Base-by-base conservation (phyloP, 2,329 filamentous ascomycete genomes). In the Malbranchea cinnamomea region DNA sequence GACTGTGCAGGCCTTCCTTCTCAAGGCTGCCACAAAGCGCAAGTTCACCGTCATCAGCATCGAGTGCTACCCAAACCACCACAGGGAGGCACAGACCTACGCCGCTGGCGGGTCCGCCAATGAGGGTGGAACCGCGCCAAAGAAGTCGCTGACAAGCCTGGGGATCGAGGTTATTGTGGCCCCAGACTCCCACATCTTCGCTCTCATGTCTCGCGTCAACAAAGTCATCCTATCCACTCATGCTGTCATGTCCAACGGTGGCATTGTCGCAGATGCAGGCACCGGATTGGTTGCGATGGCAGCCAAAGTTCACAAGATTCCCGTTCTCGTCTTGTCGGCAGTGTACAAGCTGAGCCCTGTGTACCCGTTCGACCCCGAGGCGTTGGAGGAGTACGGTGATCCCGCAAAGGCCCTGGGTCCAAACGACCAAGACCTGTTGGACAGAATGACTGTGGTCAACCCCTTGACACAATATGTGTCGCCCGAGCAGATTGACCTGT, bases 321-420 rank as follows among this genome's bases (percentile, higher is more conserved):
- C 84, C 0, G 85, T 98, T 11, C 75, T 95, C 14, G 82, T 91
- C 3, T 70, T 98, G 24, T 80, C 78, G 30, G 87, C 84, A 18
- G 77, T 95, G 12, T 95, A 94, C 63, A 92, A 92, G 57, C 70
- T 98, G 32, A 91, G 82, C 42, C 85, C 89, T 0, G 75, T 91
- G 35, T 87, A 84, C 45, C 79, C 84, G 1, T 85, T 84, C 45
- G 75, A 89, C 45, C 75, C 79, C 31, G 78, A 83, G 39, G 72
- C 74, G 4, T 60, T 92, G 37, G 79, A 93, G 35, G 87, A 94
- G 56, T 83, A 83, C 59, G 87, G 83, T 10, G 75, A 85, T 49
- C 73, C 84, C 1, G 74, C 77, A 31, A 77, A 70, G 41, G 76
- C 83, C 33, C 71, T 89, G 24, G 68, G 65, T 22, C 93, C 82